These are phyloP conservation scores for Metschnikowia lunata DNA, from an alignment of 805 yeast genomes.

Conservation along the genomic window DNA sequence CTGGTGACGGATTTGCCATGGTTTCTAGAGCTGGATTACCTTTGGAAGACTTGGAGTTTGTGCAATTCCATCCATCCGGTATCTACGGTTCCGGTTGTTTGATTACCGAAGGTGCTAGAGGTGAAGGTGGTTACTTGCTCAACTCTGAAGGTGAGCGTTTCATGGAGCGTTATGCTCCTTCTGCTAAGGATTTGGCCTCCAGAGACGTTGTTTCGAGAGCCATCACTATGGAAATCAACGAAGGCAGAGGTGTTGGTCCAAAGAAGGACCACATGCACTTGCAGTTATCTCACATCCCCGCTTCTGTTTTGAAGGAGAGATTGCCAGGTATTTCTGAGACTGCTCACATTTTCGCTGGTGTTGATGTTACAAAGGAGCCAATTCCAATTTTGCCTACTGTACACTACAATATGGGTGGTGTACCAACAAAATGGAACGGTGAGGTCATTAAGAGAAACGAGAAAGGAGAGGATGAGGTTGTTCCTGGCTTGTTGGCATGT, in stretches of 20 bases:
- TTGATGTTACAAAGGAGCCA: conserved; percentile 98
- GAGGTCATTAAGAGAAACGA: conserved; percentile 83
- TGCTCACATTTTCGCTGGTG: conserved; percentile 98
- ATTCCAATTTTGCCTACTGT: conserved; percentile 98
- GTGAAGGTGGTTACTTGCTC: conserved; percentile 97
- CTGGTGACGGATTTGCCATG: conserved; percentile 99
- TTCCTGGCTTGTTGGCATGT: conserved; percentile 92
- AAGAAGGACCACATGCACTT: conserved; percentile 90
- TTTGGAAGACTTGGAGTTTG: conserved; percentile 93
- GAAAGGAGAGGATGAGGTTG: conserved; percentile 83
- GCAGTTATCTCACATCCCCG: conserved; percentile 92
- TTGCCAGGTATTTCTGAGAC: conserved; percentile 99
- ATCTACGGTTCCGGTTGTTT: conserved; percentile 98
- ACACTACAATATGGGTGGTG: conserved; percentile 99
- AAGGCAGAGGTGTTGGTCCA: conserved; percentile 99
- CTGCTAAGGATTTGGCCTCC: conserved; percentile 96
- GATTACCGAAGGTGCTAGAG: conserved; percentile 99
- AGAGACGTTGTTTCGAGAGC: conserved; percentile 98
- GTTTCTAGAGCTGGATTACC: conserved; percentile 98
- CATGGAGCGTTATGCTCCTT: conserved; percentile 99
- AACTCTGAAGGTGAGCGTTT: conserved; percentile 98
- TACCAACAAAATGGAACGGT: conserved; percentile 97
- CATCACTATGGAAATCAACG: conserved; percentile 96
- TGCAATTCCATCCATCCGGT: conserved; percentile 99
- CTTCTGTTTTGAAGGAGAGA: conserved; percentile 87